Evolutionary conservation across 2,329 filamentous ascomycete genomes (phyloP), one percentile per base, ranked within the genome.

Genomic region (Xylaria sp.): DNA sequence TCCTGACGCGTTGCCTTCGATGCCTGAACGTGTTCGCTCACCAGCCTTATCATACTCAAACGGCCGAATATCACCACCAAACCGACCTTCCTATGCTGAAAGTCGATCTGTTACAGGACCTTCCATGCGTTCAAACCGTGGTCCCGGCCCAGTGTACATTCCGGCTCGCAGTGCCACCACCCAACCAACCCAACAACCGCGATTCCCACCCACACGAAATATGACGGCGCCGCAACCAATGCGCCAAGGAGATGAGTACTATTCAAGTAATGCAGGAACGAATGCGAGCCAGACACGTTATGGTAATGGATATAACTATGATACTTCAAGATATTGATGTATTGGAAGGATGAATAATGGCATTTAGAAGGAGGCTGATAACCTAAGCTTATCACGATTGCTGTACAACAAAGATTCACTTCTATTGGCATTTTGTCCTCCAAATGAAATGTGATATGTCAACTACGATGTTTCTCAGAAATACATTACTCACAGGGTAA

Each of bases 191-290:
- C 74, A 79, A 31, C 79, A 76, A 42, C 78, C 77, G 46, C 79
- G 77, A 13, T 78, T 79, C 44, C 74, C 80, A 33, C 82, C 82
- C 0, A 80, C 80, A 70, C 80, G 84, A 59, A 85, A 82, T 64
- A 80, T 85, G 80, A 85, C 84, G 26, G 82, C 80, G 4, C 82
- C 82, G 4, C 73, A 81, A 63, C 78, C 80, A 15, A 72, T 75
- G 33, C 74, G 78, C 53, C 75, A 73, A 46, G 72, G 73, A 17
- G 74, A 77, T 48, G 74, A 74, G 28, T 78, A 78, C 42, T 79
- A 74, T 62, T 71, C 71, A 36, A 65, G 76, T 26, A 75, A 77
- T 33, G 71, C 75, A 33, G 78, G 74, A 23, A 77, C 74, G 13
- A 69, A 72, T 20, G 69, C 77, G 17, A 75, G 73, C 54, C 75